Conservation (phyloP, 2,329 filamentous ascomycete species). For the Hypoxylon sp. region DNA sequence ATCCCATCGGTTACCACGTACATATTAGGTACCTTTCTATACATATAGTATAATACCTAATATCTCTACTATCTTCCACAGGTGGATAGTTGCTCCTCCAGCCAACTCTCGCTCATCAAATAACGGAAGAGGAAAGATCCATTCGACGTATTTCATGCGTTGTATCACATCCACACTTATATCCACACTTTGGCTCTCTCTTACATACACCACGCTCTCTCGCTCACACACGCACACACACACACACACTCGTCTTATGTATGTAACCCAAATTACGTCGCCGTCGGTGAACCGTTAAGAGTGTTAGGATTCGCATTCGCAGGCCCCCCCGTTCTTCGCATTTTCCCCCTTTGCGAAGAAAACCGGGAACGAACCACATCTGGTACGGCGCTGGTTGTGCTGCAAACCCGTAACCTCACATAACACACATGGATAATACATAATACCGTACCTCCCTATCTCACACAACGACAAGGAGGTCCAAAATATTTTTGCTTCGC, state of each 20-base stretch:
- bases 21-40: conserved; percentile 16
- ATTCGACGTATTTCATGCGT: conserved; percentile 31
- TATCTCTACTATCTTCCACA: conserved; percentile 2
- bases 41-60: conserved; percentile 13
- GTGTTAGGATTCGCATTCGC: conserved; percentile 12
- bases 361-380: conserved; percentile 26
- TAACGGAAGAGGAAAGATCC: conserved; percentile 15
- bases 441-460: not conserved
- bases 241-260: conserved; percentile 24
- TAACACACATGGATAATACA: conserved; percentile 4
- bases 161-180: conserved; percentile 12
- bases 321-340: not conserved
- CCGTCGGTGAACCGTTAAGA: conserved; percentile 33
- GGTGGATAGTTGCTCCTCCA: not conserved
- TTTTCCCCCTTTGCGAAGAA: not conserved
- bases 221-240: conserved; percentile 16
- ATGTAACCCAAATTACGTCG: conserved; percentile 31
- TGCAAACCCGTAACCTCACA: conserved; percentile 8
- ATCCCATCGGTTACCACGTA: conserved; percentile 45
- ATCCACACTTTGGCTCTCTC: not conserved
- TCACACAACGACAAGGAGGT: not conserved
- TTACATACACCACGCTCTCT: not conserved
- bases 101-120: conserved; percentile 1
- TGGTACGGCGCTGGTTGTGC: conserved; percentile 9
- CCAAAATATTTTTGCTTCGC: conserved; percentile 4